These are phyloP conservation scores for Chrysosporium keratinophilum DNA, from an alignment of 2,329 filamentous ascomycete genomes.

Conservation along the genomic window DNA sequence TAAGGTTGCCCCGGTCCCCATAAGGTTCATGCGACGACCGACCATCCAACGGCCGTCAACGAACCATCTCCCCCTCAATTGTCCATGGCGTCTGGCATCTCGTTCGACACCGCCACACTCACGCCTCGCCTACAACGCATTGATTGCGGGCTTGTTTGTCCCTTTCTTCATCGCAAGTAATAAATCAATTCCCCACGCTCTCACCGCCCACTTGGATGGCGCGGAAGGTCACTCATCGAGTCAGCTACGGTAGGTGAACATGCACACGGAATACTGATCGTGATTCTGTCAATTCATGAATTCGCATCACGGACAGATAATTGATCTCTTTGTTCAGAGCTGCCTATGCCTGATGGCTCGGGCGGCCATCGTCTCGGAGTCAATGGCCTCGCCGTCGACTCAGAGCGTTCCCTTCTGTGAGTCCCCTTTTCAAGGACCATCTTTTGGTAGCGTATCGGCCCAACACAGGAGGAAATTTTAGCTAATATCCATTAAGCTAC, in stretches of 20 bases:
- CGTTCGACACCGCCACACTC: not conserved
- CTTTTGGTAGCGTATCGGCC: conserved; percentile 9
- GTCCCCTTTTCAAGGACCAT: not conserved
- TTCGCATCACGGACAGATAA: not conserved
- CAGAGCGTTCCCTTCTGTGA: conserved; percentile 72
- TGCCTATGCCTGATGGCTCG: conserved; percentile 60
- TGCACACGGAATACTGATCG: not conserved
- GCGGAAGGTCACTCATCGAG: conserved; percentile 58
- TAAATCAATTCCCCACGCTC: not conserved
- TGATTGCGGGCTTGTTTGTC: not conserved
- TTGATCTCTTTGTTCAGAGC: conserved; percentile 20
- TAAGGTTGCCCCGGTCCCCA: conserved; percentile 2
- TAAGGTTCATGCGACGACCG: not conserved
- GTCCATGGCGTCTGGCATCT: conserved; percentile 3
- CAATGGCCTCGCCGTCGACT: conserved; percentile 84
- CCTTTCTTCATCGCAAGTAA: no score
- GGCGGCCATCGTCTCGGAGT: conserved; percentile 89
- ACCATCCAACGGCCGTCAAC: not conserved
- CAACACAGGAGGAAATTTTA: not conserved
- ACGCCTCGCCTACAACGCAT: not conserved
- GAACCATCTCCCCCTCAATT: not conserved
- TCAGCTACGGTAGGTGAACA: conserved; percentile 53
- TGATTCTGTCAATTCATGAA: conserved; percentile 1
- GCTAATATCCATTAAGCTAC: conserved; percentile 53
- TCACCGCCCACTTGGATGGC: conserved; percentile 41